phyloP scores from a whole-genome alignment of 2,329 filamentous ascomycete species.

The Alternaria angustiovoidea region DNA sequence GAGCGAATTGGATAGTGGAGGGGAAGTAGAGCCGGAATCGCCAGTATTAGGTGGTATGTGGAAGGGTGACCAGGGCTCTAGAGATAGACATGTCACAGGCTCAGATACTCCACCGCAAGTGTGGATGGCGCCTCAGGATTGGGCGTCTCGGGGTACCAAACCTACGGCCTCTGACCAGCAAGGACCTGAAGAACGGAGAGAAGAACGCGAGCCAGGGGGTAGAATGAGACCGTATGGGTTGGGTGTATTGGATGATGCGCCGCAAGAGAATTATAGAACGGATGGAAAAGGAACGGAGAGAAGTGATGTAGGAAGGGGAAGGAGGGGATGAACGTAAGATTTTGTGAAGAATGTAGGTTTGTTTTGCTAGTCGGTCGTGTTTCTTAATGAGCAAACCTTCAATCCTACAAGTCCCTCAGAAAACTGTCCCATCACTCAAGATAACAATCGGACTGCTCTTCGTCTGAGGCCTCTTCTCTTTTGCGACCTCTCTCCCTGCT shows the following conservation, averaged over 20 bases:
- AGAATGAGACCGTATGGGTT: background rate
- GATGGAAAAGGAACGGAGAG: background rate
- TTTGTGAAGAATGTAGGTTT: background rate
- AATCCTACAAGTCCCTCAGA: constrained; percentile 17
- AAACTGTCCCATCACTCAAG: constrained; percentile 42
- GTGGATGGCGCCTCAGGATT: constrained; percentile 12
- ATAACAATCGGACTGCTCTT: constrained; percentile 43
- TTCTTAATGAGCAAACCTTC: too few relatives aligned
- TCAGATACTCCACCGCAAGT: background rate
- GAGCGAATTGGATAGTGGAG: background rate
- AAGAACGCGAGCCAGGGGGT: too few relatives aligned
- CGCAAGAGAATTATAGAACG: background rate
- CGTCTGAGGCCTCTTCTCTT: constrained; percentile 31
- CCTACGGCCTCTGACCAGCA: background rate
- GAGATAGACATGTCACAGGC: background rate
- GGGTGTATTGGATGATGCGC: constrained; percentile 2
- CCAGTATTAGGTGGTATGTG: background rate
- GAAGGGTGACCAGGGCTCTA: background rate
- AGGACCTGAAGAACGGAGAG: background rate
- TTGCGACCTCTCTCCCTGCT: constrained; percentile 47
- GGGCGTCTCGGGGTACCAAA: background rate
- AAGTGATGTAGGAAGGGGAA: background rate
- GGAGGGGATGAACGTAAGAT: background rate
- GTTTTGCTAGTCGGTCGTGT: background rate
- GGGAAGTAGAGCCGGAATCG: background rate